Evolutionary conservation across 768 basidiomycete species (phyloP).

Genomic region (Nidula microcarpa): DNA sequence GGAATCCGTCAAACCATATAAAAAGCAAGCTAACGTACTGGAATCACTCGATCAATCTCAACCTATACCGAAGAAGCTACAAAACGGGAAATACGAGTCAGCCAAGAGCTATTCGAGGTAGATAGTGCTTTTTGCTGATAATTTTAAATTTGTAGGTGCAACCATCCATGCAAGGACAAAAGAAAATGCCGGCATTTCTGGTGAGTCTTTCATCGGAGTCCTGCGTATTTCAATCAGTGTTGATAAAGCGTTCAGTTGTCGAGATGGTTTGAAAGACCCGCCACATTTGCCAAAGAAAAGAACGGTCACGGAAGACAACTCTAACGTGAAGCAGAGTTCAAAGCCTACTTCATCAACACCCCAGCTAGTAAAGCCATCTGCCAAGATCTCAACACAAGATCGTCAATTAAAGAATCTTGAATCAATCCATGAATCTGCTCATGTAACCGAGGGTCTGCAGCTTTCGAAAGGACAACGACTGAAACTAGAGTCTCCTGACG

Average conservation of each 20-base stretch:
- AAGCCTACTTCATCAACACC: too few species aligned
- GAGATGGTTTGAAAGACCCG: slow-evolving; percentile 61
- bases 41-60: slow-evolving; percentile 9
- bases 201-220: slow-evolving; percentile 30
- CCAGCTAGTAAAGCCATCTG: background rate
- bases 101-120: background rate
- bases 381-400: background rate
- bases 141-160: slow-evolving; percentile 49
- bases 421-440: slow-evolving; percentile 36
- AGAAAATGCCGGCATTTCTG: slow-evolving; percentile 72
- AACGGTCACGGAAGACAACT: background rate
- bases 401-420: slow-evolving; percentile 22
- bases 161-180: slow-evolving; percentile 80
- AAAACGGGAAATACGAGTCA: slow-evolving; percentile 63
- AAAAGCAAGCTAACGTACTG: slow-evolving; percentile 22
- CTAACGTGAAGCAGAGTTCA: slow-evolving; percentile 3
- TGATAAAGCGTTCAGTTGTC: slow-evolving; percentile 49
- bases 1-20: background rate
- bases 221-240: background rate
- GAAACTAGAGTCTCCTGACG: slow-evolving; percentile 32
- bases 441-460: slow-evolving; percentile 33
- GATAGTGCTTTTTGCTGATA: background rate
- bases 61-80: background rate
- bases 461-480: slow-evolving; percentile 36
- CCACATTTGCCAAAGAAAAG: slow-evolving; percentile 23